These are phyloP conservation scores for Chlamydomonas incerta DNA, from an alignment of 139 green algal species.

Conservation along the genomic window DNA sequence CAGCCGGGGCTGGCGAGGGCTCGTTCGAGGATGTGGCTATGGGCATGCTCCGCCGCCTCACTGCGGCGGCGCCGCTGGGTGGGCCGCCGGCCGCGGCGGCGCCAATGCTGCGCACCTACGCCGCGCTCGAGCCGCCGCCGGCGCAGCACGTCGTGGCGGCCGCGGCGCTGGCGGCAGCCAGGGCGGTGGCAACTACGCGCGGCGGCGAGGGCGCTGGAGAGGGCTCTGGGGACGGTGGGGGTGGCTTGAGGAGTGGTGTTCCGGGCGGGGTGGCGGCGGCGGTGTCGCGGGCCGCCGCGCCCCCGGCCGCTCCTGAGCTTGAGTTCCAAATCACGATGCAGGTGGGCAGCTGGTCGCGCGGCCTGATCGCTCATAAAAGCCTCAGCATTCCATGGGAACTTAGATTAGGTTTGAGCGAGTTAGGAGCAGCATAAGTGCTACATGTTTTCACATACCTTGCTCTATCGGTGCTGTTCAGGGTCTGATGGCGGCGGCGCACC, in stretches of 20 bases:
- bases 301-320: neutral
- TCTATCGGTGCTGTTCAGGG: neutral
- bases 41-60: neutral
- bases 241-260: too few relatives aligned
- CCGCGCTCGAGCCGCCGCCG: constrained; percentile 6
- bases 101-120: neutral
- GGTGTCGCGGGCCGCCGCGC: neutral
- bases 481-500: constrained; percentile 2
- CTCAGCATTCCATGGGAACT: too few relatives aligned
- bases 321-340: constrained; percentile 28
- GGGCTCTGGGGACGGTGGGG: neutral
- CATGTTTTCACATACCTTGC: too few relatives aligned
- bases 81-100: neutral
- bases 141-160: constrained; percentile 23
- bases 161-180: constrained; percentile 16
- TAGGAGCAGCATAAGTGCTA: too few relatives aligned
- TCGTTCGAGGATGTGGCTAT: constrained; percentile 5
- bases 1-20: neutral
- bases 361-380: too few relatives aligned
- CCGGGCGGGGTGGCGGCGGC: neutral
- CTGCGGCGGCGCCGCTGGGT: neutral
- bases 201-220: neutral
- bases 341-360: too few relatives aligned
- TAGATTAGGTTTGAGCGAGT: too few relatives aligned
- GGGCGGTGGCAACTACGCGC: too few relatives aligned